Base-by-base conservation (phyloP, 1,139 yeast species). In the Debaryomyces sp. region DNA sequence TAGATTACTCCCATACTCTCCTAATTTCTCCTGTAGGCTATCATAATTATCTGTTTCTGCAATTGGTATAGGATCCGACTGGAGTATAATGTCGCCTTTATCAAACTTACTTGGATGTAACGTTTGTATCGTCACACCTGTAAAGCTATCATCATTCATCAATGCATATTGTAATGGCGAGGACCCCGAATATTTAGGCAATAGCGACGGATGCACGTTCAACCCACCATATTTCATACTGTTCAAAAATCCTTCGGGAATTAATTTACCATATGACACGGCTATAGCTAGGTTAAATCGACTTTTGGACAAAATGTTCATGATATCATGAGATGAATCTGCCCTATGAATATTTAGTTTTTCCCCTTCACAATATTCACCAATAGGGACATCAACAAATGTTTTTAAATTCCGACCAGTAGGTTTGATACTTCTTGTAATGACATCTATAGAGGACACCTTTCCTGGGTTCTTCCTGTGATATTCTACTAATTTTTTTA, bases 71-170 rank as follows among this genome's bases (percentile, higher is more conserved):
- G 66, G 73, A 0, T 63, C 63, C 0, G 88, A 76, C 55, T 87
- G 95, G n/a, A 75, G 64, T 1, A 94, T 62, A 0, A 94, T 78
- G 6, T 76, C 73, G 1, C 99, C 99, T 40, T 72, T 76, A 59
- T 94, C 99, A 59, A 94, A 94, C 60, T 85, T 78, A 0, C 87
- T 79, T 0, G 97, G 97, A 62, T 94, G 97, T 17, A 94, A 67
- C 0, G 96, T 89, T 64, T 94, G 99, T 0, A 95, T 80, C 0
- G 97, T 82, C 9, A 90, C 96, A 0, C 99, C 99, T 0, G 98
- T 86, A 26, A 49, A 54, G 1, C 54, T 39, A 54, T 87, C 94
- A 45, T 76, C 76, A 54, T 87, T 82, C 59, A 91, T 66, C 22
- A 95, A 66, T 0, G 97, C 85, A 53, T 83, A 78, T 55, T 94